Evolutionary conservation across 192 early-diverging fungal genomes (phyloP), one percentile per base, ranked within the genome.

Genomic region (Coemansia reversa): DNA sequence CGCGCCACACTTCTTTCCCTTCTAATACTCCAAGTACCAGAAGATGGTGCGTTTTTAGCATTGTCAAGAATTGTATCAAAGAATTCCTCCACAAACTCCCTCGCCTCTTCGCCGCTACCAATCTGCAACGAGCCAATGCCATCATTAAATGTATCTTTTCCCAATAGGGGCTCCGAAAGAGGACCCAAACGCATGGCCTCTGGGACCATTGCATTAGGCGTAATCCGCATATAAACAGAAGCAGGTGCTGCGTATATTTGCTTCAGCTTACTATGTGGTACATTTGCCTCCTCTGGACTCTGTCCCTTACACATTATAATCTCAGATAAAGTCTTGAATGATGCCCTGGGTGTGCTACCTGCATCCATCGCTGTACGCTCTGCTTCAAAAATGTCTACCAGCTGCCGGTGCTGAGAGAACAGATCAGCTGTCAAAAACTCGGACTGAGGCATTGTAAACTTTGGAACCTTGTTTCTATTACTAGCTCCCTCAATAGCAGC

Each of bases 131-230:
- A 32, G 47, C 63, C 25, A 19, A 73, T 19, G 0, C 70, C 74
- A 20, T 62, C 66, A 51, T 54, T 53, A 23, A 78, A 75, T 55
- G 72, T 63, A 30, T 83, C 75, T 45, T 54, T 35, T 19, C 73
- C 72, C 29, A 83, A 28, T 28, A 83, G 60, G 0, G 72, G 72
- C 47, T 71, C 69, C 2, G 75, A 69, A 24, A 83, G 20, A 14
- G 81, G 81, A 0, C 81, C 81, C 63, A 75, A 35, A 0, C 70
- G 72, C 81, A 70, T 68, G 0, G 81, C 68, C 58, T 83, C 81
- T 7, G 81, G 81, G 25, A 83, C 73, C 66, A 75, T 42, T 6
- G 72, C 65, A 18, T 70, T 67, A 0, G 65, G 64, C 0, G 72
- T 64, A 32, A 71, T 63, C 5, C 62, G 62, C 77, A 80, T 80